Percentiles rank a stretch among this genome's conserved stretches.
phyloP scores from a whole-genome alignment of 192 early-diverging fungal genomes.

The Backusella westeae region DNA sequence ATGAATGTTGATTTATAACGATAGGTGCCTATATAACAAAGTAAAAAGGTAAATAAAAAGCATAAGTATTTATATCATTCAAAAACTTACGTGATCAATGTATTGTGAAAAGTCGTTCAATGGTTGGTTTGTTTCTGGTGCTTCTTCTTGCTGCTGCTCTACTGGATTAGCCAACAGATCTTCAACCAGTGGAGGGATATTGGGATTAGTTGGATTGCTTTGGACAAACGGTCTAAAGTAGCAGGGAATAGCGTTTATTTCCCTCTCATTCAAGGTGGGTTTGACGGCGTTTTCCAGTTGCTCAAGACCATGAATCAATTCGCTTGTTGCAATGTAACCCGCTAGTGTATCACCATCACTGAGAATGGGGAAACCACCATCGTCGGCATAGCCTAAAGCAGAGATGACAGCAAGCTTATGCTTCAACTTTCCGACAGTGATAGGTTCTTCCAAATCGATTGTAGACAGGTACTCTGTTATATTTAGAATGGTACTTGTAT shows the following conservation, averaged over 20 bases:
- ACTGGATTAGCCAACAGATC: neutral
- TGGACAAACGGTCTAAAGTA: constrained; percentile 6
- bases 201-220: neutral
- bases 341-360: constrained; percentile 55
- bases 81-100: constrained; percentile 32
- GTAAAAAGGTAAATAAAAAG: neutral
- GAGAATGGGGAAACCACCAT: constrained; percentile 76
- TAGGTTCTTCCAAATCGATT: constrained; percentile 61
- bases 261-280: constrained; percentile 5
- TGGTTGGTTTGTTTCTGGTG: neutral
- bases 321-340: constrained; percentile 81
- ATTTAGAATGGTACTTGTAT: constrained; percentile 57
- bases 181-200: neutral
- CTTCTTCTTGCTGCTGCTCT: neutral
- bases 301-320: constrained; percentile 71
- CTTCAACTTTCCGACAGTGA: constrained; percentile 56
- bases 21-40: constrained; percentile 64
- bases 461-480: constrained; percentile 66
- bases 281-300: constrained; percentile 22
- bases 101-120: constrained; percentile 37
- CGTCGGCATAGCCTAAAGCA: constrained; percentile 55
- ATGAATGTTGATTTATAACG: constrained; percentile 66
- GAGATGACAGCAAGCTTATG: constrained; percentile 53
- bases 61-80: neutral
- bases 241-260: constrained; percentile 8